Base-by-base conservation (phyloP, 352 stramenopile genomes). In the Globisporangium solare region DNA sequence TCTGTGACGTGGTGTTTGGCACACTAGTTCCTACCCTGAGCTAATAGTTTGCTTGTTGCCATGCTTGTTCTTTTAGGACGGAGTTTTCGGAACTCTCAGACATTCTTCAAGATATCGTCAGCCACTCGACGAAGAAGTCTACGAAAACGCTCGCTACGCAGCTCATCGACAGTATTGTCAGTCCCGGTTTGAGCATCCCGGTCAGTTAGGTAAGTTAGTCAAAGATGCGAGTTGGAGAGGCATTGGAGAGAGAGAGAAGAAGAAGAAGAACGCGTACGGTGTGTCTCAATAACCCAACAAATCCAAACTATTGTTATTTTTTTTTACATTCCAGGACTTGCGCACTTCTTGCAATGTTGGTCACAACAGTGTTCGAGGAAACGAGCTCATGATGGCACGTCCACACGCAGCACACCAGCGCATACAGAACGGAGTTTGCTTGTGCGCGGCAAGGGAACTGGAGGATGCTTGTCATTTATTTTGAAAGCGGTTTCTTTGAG, bases 61-160 rank as follows among this genome's bases (percentile, higher is more conserved):
- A 7, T 35, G 5, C 27, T 35, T 8, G 27, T 35, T 35, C 42
- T 41, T 56, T 18, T 27, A 83, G 76, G 31, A 15, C 24, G 58
- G 67, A 79, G 58, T 65, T 89, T 14, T 76, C 76, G 46, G 64
- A 64, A 27, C 69, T 89, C 56, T 76, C 79, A 54, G 71, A 85
- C 57, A 83, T 71, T 45, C 69, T 89, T 40, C 66, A 73, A 55
- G 58, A 73, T 40, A 86, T 88, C 56, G 68, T 74, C 56, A 72
- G 60, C 41, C 70, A 72, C 27, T 83, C 79, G 47, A 73, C 77
- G 58, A 89, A 88, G 70, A 58, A 67, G 47, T 89, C 79, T 14
- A 89, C 79, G 20, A 83, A 82, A 65, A 86, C 86, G 59, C 67
- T 89, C n/a, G 79, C 75, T 39, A 68, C 67, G 43, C 75, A 86